Conservation (phyloP, 768 basidiomycete genomes). For the Dentipellis fragilis region DNA sequence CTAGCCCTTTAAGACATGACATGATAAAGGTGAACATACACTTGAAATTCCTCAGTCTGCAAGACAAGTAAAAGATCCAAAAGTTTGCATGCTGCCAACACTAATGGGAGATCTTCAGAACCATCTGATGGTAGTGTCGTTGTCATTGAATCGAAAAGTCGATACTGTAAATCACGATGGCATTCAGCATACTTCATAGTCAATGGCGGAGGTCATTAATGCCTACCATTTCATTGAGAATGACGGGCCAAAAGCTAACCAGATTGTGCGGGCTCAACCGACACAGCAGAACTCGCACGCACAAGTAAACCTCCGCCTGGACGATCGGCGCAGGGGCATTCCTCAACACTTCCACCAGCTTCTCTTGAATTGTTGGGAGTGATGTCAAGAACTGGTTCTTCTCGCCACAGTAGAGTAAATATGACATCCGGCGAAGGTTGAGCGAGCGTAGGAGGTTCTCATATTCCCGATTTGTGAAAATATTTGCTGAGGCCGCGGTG, state of each 20-base stretch:
- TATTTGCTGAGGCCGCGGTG: constrained; percentile 84
- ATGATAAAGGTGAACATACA: constrained; percentile 37
- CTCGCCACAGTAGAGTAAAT: constrained; percentile 77
- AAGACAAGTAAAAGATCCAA: constrained; percentile 86
- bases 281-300: constrained; percentile 83
- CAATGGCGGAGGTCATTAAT: neutral
- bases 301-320: constrained; percentile 91
- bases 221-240: constrained; percentile 82
- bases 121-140: constrained; percentile 63
- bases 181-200: neutral
- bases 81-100: constrained; percentile 89
- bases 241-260: constrained; percentile 93
- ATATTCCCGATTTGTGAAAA: constrained; percentile 91
- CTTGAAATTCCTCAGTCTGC: constrained; percentile 96
- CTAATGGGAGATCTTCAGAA: constrained; percentile 73
- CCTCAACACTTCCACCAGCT: constrained; percentile 85
- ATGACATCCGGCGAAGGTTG: constrained; percentile 80
- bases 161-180: constrained; percentile 43
- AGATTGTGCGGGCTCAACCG: constrained; percentile 85
- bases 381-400: constrained; percentile 87
- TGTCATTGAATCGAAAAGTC: constrained; percentile 80
- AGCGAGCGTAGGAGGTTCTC: constrained; percentile 84
- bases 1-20: neutral
- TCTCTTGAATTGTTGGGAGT: constrained; percentile 92
- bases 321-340: constrained; percentile 74